A percentile compares a stretch with the other conserved stretches of the same genome.
These are phyloP conservation scores for Blastocystis sp. DNA, from an alignment of 352 stramenopile genomes.

Conservation along the genomic window DNA sequence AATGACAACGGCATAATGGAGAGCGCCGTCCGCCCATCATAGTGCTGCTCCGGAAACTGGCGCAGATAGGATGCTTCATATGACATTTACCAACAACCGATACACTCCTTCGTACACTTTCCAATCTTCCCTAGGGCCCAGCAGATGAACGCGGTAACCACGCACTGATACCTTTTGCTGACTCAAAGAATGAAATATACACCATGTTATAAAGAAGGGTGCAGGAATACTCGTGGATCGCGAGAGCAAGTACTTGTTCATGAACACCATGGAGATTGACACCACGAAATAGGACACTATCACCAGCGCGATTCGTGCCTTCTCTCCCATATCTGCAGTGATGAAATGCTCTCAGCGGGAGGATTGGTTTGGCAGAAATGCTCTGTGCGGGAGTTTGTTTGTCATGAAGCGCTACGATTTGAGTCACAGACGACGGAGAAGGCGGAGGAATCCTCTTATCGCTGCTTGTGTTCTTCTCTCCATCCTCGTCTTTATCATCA, in stretches of 20 bases:
- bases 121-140: slow-evolving; percentile 75
- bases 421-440: not conserved
- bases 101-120: slow-evolving; percentile 70
- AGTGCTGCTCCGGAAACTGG: slow-evolving; percentile 78
- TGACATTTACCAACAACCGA: not conserved
- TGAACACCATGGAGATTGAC: slow-evolving; percentile 80
- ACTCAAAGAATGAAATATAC: slow-evolving; percentile 24
- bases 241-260: slow-evolving; percentile 81
- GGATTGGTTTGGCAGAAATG: not conserved
- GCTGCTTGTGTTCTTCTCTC: not conserved
- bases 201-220: slow-evolving; percentile 84
- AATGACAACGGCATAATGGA: slow-evolving; percentile 77
- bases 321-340: slow-evolving; percentile 19
- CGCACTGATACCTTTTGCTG: slow-evolving; percentile 74
- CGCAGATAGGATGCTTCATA: slow-evolving; percentile 74
- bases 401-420: not conserved
- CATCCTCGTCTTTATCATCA: not conserved
- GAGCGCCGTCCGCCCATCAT: slow-evolving; percentile 72
- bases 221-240: slow-evolving; percentile 74
- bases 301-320: slow-evolving; percentile 76
- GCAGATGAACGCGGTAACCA: slow-evolving; percentile 79
- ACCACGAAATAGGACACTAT: slow-evolving; percentile 79
- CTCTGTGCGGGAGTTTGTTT: not conserved
- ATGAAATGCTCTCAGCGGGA: no score
- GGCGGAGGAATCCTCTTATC: not conserved